Base-by-base conservation (phyloP, 371 early-diverging fungal species). In the Mortierella sp. region DNA sequence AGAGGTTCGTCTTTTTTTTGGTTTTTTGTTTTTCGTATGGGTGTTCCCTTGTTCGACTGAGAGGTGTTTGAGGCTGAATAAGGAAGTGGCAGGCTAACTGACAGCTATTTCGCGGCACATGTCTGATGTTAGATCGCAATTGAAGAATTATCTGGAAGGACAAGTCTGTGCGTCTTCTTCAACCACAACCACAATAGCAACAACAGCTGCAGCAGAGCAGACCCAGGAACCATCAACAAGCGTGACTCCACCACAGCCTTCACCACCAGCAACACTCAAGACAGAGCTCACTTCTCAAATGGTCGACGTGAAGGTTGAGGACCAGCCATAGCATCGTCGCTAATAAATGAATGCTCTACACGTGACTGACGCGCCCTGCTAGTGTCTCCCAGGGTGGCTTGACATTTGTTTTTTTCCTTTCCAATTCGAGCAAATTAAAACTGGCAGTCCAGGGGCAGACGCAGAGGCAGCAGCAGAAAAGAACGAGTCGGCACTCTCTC, bases 1-100 rank as follows among this genome's bases (percentile, higher is more conserved):
- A 87, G 69, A 81, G 74, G 87, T 87, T 71, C 13, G 81, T 48
- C 10, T n/a, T 14, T 37, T 6, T 43, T 13, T 28, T 26, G 21
- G 14, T 19, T 40, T 59, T 21, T 37, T 19, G 6, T 19, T 46
- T 4, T 31, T 53, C n/a, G 31, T 46, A 26, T 67, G 28, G 59
- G 31, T 31, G 28, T 6, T 40, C 2, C 43, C 43, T 40, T 40
- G 2, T 40, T 4, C 43, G 31, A 0, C 3, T 26, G 46, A 59
- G 19, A n/a, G 2, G 14, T 10, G 5, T 44, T 44, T 6, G 64
- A 44, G 5, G 10, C 0, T 10, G 26, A n/a, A 34, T n/a, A 50
- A 13, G 28, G 28, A 48, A 11, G 16, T n/a, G 34, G 4, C 40
- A 3, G n/a, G 26, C 57, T 13, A 28, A 57, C 28, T 28, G 57